These are phyloP conservation scores for Neopestalotiopsis rosae DNA, from an alignment of 2,329 filamentous ascomycete species.

Conservation along the genomic window DNA sequence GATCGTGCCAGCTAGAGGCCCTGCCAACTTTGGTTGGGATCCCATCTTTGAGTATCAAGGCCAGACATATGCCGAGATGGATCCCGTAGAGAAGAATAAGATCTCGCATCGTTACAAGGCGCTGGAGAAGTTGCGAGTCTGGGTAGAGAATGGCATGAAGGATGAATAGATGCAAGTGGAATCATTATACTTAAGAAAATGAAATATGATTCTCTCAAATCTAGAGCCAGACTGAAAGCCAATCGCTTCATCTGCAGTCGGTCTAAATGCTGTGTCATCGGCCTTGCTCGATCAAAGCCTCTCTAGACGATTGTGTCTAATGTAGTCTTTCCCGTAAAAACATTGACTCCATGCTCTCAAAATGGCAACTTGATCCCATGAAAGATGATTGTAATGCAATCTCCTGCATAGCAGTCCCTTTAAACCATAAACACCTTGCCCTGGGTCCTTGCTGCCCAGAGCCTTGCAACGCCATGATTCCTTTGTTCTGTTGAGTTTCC, in stretches of 20 bases:
- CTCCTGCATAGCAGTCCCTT: not conserved
- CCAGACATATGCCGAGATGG: conserved; percentile 95
- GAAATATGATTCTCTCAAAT: not conserved
- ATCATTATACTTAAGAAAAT: not conserved
- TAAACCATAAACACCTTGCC: not conserved
- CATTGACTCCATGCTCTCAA: not conserved
- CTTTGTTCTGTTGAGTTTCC: not conserved
- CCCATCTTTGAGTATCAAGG: conserved; percentile 94
- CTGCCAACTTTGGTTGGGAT: conserved; percentile 90
- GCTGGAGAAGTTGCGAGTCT: conserved; percentile 83
- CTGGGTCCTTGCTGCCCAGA: not conserved
- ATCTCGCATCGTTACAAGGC: conserved; percentile 91
- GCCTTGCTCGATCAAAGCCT: not conserved
- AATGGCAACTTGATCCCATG: not conserved
- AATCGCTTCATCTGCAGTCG: not conserved
- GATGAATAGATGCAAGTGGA: conserved; percentile 16
- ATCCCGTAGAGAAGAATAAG: conserved; percentile 83
- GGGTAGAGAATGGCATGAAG: conserved; percentile 62
- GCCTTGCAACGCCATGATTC: not conserved
- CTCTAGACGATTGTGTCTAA: not conserved
- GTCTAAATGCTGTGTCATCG: not conserved
- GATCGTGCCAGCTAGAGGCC: conserved; percentile 84
- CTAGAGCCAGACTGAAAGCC: too few relatives aligned
- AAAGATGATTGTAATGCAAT: not conserved
- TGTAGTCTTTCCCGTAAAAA: not conserved